A percentile compares a stretch with the other conserved stretches of the same genome.
phyloP scores from a whole-genome alignment of 2,329 filamentous ascomycete species.

The Nemania diffusa region DNA sequence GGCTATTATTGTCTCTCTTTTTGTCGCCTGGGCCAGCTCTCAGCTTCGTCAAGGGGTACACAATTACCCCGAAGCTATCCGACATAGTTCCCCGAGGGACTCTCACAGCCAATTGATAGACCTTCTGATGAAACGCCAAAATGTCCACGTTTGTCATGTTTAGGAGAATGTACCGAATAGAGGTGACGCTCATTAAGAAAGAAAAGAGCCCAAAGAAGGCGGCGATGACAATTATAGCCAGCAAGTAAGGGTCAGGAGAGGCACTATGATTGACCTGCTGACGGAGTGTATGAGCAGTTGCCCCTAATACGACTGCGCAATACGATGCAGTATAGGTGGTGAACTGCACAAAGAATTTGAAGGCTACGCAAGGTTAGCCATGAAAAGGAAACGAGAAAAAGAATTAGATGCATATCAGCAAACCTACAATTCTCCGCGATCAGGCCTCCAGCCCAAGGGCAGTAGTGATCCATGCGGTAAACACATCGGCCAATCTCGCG shows the following conservation, averaged over 20 bases:
- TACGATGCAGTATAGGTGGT: constrained; percentile 77
- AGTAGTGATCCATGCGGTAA: constrained; percentile 93
- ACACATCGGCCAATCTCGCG: constrained; percentile 84
- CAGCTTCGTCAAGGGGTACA: constrained; percentile 64
- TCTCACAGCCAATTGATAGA: constrained; percentile 79
- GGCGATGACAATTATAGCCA: constrained; percentile 73
- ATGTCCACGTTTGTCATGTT: constrained; percentile 90
- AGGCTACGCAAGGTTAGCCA: constrained; percentile 60
- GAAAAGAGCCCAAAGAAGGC: constrained; percentile 85
- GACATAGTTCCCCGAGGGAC: constrained; percentile 65
- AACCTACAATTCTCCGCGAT: constrained; percentile 79
- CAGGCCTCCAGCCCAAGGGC: constrained; percentile 95
- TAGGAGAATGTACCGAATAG: constrained; percentile 72
- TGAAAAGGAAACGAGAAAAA: neutral
- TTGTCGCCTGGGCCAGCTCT: constrained; percentile 14
- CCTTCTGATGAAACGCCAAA: constrained; percentile 68
- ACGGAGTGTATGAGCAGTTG: constrained; percentile 71
- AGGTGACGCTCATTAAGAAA: constrained; percentile 78
- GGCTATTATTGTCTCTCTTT: constrained; percentile 13
- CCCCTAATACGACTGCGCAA: constrained; percentile 71
- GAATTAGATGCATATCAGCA: neutral
- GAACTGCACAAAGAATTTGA: constrained; percentile 95
- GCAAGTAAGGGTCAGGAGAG: constrained; percentile 67
- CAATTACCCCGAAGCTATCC: constrained; percentile 62
- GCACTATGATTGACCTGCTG: constrained; percentile 59